These are phyloP conservation scores for Corylus avellana DNA, from an alignment of 306 rosid genomes.

Conservation along the genomic window DNA sequence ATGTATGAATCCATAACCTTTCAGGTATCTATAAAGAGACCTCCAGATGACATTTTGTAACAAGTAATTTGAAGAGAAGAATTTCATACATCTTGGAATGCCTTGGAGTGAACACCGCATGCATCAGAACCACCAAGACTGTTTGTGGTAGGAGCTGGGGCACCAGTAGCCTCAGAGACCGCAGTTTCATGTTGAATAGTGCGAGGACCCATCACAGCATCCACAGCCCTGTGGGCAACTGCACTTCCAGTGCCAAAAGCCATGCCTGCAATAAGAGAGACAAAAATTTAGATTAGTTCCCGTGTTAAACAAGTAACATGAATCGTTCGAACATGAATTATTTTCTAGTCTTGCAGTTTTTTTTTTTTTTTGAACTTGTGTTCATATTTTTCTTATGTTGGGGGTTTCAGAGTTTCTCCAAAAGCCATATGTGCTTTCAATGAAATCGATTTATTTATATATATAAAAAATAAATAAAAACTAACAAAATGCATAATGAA, in stretches of 20 bases:
- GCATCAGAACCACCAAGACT: conserved; percentile 59
- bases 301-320: too few species aligned
- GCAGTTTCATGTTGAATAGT: conserved; percentile 71
- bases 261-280: conserved; percentile 47
- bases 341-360: too few species aligned
- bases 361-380: too few species aligned
- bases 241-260: conserved; percentile 93
- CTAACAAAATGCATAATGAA: background rate
- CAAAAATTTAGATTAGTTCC: background rate
- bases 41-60: background rate
- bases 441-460: too few species aligned
- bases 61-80: background rate
- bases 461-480: background rate
- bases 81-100: conserved; percentile 80
- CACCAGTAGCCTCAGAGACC: conserved; percentile 51
- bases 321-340: too few species aligned
- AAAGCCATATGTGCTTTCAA: too few species aligned
- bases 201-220: conserved; percentile 85
- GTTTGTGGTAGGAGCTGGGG: conserved; percentile 55
- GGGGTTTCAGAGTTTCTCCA: too few species aligned
- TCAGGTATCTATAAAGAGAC: background rate
- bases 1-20: background rate
- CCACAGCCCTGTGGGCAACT: conserved; percentile 88
- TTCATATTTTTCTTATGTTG: too few species aligned
- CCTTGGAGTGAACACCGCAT: conserved; percentile 61